Evolutionary conservation across 2,329 filamentous ascomycete species (phyloP).

Genomic region (Claviceps monticola): DNA sequence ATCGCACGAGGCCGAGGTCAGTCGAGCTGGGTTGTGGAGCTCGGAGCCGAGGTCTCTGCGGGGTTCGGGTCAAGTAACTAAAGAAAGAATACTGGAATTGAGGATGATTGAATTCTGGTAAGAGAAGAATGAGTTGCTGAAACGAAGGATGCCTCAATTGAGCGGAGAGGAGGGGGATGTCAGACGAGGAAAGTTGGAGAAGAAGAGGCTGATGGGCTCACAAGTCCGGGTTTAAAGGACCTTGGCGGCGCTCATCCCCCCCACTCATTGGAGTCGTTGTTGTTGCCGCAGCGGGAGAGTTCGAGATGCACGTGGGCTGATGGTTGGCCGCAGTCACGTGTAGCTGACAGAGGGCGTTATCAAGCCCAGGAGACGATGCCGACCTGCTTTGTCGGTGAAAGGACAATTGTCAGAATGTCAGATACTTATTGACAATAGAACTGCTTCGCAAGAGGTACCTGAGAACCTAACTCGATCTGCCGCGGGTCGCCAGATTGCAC

Average conservation of each 20-base stretch:
- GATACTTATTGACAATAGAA: no score
- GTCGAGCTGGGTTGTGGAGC: neutral
- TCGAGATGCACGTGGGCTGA: slow-evolving; percentile 17
- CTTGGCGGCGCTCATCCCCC: neutral
- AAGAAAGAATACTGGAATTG: neutral
- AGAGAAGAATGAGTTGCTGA: neutral
- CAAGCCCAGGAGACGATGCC: no score
- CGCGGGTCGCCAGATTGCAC: neutral
- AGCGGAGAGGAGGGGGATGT: no score
- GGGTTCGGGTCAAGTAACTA: neutral
- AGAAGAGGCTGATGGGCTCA: no score
- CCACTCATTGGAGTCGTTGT: neutral
- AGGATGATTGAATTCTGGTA: neutral
- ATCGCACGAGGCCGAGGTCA: neutral
- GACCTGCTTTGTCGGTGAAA: no score
- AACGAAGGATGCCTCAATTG: no score
- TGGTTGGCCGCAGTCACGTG: slow-evolving; percentile 19
- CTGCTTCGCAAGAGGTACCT: no score
- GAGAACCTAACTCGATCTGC: no score
- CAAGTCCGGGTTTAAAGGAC: neutral
- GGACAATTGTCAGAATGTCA: no score
- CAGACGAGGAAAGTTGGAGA: no score
- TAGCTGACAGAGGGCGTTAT: neutral
- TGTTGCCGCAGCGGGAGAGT: neutral
- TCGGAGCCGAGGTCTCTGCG: neutral